These are phyloP conservation scores for Acacia pycnantha DNA, from an alignment of 331 rosid genomes.

Conservation along the genomic window DNA sequence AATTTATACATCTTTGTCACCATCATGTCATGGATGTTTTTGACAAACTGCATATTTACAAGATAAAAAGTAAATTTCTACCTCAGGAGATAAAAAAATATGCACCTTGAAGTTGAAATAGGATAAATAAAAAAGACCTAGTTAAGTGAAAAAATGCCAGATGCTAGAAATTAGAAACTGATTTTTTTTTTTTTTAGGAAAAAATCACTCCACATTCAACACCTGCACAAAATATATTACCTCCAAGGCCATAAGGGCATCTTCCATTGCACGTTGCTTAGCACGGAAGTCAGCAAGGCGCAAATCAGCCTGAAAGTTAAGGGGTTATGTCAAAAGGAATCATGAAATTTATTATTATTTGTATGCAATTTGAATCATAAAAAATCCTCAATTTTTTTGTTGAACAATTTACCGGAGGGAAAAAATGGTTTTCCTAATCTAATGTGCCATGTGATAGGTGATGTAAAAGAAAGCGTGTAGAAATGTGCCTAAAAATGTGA, in stretches of 20 bases:
- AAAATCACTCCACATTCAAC: not conserved
- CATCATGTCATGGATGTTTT: conserved; percentile 79
- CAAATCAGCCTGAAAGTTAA: conserved; percentile 77
- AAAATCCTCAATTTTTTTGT: not conserved
- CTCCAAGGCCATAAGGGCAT: conserved; percentile 96
- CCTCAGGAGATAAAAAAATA: conserved; percentile 14
- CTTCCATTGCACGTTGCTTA: conserved; percentile 97
- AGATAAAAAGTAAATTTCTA: conserved; percentile 22
- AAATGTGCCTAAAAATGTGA: not conserved
- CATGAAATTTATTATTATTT: not conserved
- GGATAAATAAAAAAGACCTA: not conserved
- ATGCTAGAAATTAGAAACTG: not conserved
- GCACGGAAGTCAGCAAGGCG: conserved; percentile 94
- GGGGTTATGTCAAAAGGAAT: conserved; percentile 29
- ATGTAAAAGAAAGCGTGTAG: not conserved
- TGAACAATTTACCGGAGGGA: conserved; percentile 8
- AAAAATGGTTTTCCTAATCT: not conserved
- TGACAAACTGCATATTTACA: conserved; percentile 67
- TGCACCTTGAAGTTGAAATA: conserved; percentile 14
- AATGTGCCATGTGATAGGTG: conserved; percentile 10
- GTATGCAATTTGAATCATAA: conserved; percentile 14
- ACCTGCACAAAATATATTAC: conserved; percentile 41
- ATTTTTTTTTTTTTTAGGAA: not conserved
- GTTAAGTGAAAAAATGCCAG: not conserved
- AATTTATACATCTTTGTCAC: conserved; percentile 75